Percentiles rank a stretch among this genome's conserved stretches.
phyloP scores from a whole-genome alignment of 2,329 filamentous ascomycete species.

The Setomelanomma holmii region DNA sequence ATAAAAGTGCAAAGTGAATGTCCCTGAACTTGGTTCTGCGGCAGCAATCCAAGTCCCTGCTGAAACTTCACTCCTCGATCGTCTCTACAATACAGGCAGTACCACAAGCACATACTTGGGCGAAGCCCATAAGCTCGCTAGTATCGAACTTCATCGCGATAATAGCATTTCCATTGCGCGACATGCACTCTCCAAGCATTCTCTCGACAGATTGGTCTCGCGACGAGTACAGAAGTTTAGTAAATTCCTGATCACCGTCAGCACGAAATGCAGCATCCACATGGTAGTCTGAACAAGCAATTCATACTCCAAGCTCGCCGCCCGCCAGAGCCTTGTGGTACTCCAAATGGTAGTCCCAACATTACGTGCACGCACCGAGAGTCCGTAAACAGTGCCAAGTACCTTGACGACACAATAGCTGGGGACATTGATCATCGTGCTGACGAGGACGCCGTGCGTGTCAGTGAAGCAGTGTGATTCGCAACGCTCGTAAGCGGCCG shows the following conservation, averaged over 20 bases:
- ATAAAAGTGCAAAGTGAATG: too few species aligned
- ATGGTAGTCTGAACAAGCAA: too few species aligned
- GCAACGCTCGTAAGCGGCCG: background rate
- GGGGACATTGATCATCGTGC: slow-evolving; percentile 69
- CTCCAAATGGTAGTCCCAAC: slow-evolving; percentile 53
- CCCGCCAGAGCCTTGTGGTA: background rate
- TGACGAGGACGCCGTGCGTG: slow-evolving; percentile 67
- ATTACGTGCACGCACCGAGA: slow-evolving; percentile 66
- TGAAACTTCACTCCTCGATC: slow-evolving; percentile 5
- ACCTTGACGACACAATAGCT: slow-evolving; percentile 66
- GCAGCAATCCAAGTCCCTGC: too few species aligned
- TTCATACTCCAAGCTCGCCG: background rate
- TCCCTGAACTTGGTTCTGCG: too few species aligned
- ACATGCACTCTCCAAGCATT: slow-evolving; percentile 17
- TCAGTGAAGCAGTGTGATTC: slow-evolving; percentile 59
- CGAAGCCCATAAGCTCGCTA: slow-evolving; percentile 13
- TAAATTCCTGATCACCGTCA: slow-evolving; percentile 2
- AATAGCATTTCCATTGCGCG: slow-evolving; percentile 16
- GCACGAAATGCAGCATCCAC: background rate
- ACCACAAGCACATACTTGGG: slow-evolving; percentile 18
- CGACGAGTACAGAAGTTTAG: slow-evolving; percentile 13
- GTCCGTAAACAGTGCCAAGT: slow-evolving; percentile 65
- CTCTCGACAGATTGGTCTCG: slow-evolving; percentile 18
- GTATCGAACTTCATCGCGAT: slow-evolving; percentile 18
- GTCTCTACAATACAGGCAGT: slow-evolving; percentile 21